These are phyloP conservation scores for Candida smagusa DNA, from an alignment of 1,139 yeast genomes.

Conservation along the genomic window DNA sequence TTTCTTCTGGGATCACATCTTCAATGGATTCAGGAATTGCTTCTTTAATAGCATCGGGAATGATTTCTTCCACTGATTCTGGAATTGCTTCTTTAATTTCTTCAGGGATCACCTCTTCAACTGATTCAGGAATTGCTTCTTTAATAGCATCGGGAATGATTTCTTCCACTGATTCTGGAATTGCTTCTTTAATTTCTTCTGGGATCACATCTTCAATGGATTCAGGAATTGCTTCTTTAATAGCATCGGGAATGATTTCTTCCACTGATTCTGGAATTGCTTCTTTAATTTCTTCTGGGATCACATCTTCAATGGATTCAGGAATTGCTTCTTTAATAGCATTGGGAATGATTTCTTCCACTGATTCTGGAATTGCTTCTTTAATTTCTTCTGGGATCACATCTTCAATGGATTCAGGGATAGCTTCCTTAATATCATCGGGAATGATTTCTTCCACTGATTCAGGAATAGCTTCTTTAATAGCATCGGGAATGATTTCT, in stretches of 20 bases:
- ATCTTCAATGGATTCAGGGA: conserved; percentile 2
- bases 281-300: conserved; percentile 3
- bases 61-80: not conserved
- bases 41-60: conserved; percentile 2
- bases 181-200: not conserved
- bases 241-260: not conserved
- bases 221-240: conserved; percentile 3
- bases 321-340: conserved; percentile 3
- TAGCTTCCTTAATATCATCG: conserved; percentile 3
- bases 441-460: conserved; percentile 3
- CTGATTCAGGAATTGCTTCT: conserved; percentile 1
- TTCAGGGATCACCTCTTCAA: not conserved
- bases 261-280: conserved; percentile 3
- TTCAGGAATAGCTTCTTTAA: conserved; percentile 3
- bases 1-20: conserved; percentile 7
- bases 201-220: not conserved
- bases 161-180: not conserved
- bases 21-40: conserved; percentile 1
- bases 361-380: not conserved
- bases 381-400: not conserved
- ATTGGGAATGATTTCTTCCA: not conserved
- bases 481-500: not conserved
- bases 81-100: conserved; percentile 1
- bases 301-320: conserved; percentile 2
- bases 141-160: not conserved